Percentiles rank a stretch among this genome's conserved stretches.
phyloP scores from a whole-genome alignment of 139 green algal genomes.

The Chlorella sorokiniana region DNA sequence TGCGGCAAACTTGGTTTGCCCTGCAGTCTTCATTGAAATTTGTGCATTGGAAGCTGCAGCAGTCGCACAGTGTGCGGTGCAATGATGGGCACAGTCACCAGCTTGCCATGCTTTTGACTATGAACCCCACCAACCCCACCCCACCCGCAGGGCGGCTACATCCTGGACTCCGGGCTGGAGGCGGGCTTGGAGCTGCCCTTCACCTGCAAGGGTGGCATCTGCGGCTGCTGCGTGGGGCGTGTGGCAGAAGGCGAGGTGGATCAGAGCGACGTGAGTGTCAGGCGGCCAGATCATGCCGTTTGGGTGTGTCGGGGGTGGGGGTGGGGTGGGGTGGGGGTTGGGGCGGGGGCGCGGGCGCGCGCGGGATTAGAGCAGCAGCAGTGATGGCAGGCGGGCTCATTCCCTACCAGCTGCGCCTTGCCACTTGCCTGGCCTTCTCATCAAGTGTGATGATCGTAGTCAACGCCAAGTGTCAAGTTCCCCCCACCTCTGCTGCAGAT shows the following conservation, averaged over 20 bases:
- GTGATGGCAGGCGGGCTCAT: background rate
- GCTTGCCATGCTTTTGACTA: no score
- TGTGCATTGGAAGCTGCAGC: no score
- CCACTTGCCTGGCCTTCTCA: background rate
- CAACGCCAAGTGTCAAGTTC: no score
- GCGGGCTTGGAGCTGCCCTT: constrained; percentile 88
- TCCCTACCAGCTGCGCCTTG: background rate
- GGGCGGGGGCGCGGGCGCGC: no score
- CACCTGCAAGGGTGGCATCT: constrained; percentile 83
- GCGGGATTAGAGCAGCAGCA: no score
- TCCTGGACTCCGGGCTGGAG: constrained; percentile 86
- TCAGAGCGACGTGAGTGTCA: constrained; percentile 68
- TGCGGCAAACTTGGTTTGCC: no score
- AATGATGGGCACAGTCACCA: no score
- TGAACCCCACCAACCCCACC: background rate
- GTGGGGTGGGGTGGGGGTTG: no score
- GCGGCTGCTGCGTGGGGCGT: constrained; percentile 81
- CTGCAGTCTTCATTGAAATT: no score
- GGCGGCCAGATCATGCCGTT: no score
- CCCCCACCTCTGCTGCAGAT: constrained; percentile 52
- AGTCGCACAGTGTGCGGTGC: no score
- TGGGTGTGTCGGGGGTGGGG: no score
- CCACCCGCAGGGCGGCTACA: constrained; percentile 63
- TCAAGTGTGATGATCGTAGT: background rate
- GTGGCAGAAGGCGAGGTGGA: constrained; percentile 77